These are phyloP conservation scores for Xylaria polymorpha DNA, from an alignment of 2,329 filamentous ascomycete genomes.

Conservation along the genomic window DNA sequence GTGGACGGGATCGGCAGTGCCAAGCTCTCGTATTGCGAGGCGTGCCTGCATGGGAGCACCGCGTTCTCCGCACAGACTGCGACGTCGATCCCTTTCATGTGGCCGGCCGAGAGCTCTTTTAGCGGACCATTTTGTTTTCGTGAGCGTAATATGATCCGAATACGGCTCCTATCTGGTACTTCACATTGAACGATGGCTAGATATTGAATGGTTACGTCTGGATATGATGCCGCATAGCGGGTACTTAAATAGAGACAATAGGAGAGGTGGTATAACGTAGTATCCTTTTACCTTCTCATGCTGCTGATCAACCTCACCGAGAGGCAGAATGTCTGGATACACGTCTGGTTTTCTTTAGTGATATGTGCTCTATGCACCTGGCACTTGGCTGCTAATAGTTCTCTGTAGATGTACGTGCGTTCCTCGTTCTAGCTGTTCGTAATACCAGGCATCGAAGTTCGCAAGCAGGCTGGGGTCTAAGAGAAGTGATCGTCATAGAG, in stretches of 20 bases:
- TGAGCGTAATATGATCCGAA: constrained; percentile 4
- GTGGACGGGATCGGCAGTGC: constrained; percentile 35
- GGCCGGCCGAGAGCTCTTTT: not conserved
- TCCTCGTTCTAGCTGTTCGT: not conserved
- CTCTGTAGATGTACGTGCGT: not conserved
- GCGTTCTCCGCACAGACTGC: constrained; percentile 32
- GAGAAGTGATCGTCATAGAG: not conserved
- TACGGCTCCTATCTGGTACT: not conserved
- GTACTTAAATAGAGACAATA: not conserved
- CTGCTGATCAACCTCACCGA: not conserved
- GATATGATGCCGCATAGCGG: constrained; percentile 2
- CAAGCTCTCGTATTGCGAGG: constrained; percentile 38
- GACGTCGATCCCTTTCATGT: constrained; percentile 9
- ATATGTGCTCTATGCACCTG: not conserved
- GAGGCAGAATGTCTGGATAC: not conserved
- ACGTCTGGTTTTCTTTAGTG: not conserved
- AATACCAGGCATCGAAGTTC: not conserved
- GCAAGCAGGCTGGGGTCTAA: not conserved
- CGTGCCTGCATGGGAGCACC: constrained; percentile 27
- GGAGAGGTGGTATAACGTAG: constrained; percentile 2
- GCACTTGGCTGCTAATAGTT: not conserved
- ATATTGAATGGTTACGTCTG: not conserved
- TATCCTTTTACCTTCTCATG: not conserved
- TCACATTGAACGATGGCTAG: not conserved
- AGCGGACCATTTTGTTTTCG: not conserved